Percentiles rank a stretch among this genome's conserved stretches.
These are phyloP conservation scores for Pseudogymnoascus pannorum DNA, from an alignment of 2,329 filamentous ascomycete genomes.

Conservation along the genomic window DNA sequence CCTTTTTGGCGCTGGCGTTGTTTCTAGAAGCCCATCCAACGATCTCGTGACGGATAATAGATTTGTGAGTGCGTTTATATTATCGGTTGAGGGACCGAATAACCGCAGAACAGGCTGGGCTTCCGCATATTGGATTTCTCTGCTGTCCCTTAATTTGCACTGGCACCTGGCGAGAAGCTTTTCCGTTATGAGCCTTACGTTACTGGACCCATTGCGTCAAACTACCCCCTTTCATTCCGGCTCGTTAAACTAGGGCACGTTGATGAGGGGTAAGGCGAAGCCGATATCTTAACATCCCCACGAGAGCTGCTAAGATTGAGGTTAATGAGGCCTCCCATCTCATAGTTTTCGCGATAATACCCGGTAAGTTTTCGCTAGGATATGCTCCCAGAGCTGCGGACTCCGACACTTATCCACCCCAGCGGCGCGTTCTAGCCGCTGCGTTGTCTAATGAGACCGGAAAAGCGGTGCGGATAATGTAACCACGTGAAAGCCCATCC, in stretches of 20 bases:
- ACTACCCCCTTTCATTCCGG: background rate
- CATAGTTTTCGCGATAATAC: background rate
- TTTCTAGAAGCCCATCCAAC: background rate
- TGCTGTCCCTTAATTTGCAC: background rate
- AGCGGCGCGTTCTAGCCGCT: background rate
- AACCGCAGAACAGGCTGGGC: slow-evolving; percentile 5
- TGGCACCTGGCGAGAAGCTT: background rate
- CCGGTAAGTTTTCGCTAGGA: too few species aligned
- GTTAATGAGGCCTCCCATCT: background rate
- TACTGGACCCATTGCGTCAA: background rate
- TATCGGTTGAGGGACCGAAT: background rate
- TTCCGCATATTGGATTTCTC: background rate
- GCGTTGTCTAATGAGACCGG: background rate
- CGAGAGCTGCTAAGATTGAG: background rate
- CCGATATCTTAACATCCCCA: background rate
- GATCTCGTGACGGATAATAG: slow-evolving; percentile 1
- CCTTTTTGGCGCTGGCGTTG: background rate
- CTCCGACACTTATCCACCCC: background rate
- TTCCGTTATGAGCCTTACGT: background rate
- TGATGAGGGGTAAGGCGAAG: background rate
- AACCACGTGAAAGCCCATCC: background rate
- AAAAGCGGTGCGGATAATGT: background rate
- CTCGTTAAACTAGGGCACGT: background rate
- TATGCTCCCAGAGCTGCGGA: too few species aligned
- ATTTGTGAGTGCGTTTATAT: background rate